phyloP scores from a whole-genome alignment of 306 rosid genomes.

The Vachellia pachyceras region DNA sequence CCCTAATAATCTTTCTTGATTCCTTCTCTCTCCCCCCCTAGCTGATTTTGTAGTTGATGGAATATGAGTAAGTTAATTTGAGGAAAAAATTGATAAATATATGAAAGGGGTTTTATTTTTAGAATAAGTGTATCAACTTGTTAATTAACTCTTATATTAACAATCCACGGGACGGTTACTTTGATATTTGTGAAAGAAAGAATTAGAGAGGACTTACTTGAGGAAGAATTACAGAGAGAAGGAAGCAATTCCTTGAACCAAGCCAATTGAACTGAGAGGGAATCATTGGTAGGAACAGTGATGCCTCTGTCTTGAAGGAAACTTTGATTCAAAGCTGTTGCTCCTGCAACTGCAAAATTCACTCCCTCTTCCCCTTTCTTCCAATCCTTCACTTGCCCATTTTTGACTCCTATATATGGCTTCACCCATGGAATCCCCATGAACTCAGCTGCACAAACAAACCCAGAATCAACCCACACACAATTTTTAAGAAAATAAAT shows the following conservation, averaged over 20 bases:
- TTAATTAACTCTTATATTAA: too few relatives aligned
- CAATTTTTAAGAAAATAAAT: too few relatives aligned
- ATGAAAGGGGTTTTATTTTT: too few relatives aligned
- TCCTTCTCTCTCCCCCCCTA: too few relatives aligned
- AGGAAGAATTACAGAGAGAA: slow-evolving; percentile 43
- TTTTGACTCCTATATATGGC: slow-evolving; percentile 49
- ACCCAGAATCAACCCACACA: background rate
- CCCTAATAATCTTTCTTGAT: too few relatives aligned
- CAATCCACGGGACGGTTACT: too few relatives aligned
- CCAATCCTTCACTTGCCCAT: slow-evolving; percentile 12
- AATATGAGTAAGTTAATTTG: too few relatives aligned
- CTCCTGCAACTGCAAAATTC: slow-evolving; percentile 73
- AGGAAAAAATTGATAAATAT: too few relatives aligned
- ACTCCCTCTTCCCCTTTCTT: slow-evolving; percentile 33
- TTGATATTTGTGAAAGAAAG: too few relatives aligned
- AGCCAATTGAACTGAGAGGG: slow-evolving; percentile 51
- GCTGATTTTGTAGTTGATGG: too few relatives aligned
- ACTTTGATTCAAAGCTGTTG: slow-evolving; percentile 51
- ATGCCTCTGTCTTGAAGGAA: slow-evolving; percentile 45
- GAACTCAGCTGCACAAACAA: slow-evolving; percentile 50
- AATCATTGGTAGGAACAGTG: slow-evolving; percentile 30
- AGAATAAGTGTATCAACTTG: too few relatives aligned
- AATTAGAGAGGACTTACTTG: slow-evolving; percentile 32
- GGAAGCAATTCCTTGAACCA: slow-evolving; percentile 56
- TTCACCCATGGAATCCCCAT: slow-evolving; percentile 50